Percentiles rank a stretch among this genome's conserved stretches.
phyloP scores from a whole-genome alignment of 176 grass and related monocot genomes.

The Paspalum vaginatum region DNA sequence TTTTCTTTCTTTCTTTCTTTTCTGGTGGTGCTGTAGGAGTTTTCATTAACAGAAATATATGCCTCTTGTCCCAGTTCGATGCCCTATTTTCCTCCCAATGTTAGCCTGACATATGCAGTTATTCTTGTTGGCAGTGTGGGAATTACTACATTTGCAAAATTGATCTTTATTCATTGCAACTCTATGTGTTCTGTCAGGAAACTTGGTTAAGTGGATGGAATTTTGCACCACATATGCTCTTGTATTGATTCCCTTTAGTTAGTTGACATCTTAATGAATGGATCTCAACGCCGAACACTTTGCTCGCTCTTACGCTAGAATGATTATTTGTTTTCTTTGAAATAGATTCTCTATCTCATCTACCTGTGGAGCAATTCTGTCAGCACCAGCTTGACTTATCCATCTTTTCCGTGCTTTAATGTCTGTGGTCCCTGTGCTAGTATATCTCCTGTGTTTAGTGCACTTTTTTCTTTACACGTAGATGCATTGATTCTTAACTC shows the following conservation, averaged over 20 bases:
- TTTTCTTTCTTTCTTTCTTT: background rate
- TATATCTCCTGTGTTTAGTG: background rate
- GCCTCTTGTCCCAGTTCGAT: background rate
- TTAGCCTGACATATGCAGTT: background rate
- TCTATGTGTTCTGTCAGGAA: background rate
- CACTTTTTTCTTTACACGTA: background rate
- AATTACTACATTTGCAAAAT: background rate
- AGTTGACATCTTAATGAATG: background rate
- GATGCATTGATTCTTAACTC: background rate
- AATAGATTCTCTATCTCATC: background rate
- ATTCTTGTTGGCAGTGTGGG: background rate
- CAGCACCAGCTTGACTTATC: background rate
- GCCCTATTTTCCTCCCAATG: background rate
- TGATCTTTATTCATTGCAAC: slow-evolving; percentile 2
- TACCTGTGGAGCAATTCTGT: slow-evolving; percentile 1
- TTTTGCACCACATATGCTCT: background rate
- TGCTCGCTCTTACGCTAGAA: background rate
- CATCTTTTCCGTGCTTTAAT: background rate
- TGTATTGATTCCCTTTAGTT: background rate
- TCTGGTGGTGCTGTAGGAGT: background rate
- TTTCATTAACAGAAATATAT: background rate
- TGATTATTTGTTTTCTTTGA: slow-evolving; percentile 4
- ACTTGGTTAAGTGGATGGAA: background rate
- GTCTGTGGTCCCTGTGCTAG: background rate
- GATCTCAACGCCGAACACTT: background rate